These are phyloP conservation scores for Pseudogymnoascus sp. DNA, from an alignment of 2,329 filamentous ascomycete species.

Conservation along the genomic window DNA sequence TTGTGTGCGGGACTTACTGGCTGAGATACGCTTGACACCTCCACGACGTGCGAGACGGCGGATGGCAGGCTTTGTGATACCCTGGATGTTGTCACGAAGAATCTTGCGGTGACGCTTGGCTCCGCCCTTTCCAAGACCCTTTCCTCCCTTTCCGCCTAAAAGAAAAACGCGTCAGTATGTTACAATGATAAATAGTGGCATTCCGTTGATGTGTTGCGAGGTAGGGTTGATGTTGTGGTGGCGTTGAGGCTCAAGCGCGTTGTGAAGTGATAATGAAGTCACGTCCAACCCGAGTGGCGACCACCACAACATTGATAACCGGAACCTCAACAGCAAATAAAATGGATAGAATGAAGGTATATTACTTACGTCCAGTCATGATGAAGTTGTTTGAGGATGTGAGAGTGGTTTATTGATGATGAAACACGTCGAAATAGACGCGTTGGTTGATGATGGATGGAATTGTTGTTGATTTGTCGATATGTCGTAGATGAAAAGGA, in stretches of 20 bases:
- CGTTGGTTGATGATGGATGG: constrained; percentile 24
- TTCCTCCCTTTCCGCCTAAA: constrained; percentile 86
- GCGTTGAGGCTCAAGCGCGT: constrained; percentile 15
- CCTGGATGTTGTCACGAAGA: constrained; percentile 98
- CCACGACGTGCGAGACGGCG: constrained; percentile 97
- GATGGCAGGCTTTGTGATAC: constrained; percentile 98
- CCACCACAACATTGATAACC: constrained; percentile 18
- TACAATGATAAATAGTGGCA: constrained; percentile 12
- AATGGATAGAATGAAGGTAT: constrained; percentile 16
- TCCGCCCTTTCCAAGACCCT: constrained; percentile 96
- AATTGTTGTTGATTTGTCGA: constrained; percentile 18
- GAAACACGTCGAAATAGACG: constrained; percentile 26
- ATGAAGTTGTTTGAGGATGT: constrained; percentile 34
- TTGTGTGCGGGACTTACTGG: constrained; percentile 49
- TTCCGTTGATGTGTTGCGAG: constrained; percentile 15
- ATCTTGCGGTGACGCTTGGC: constrained; percentile 99
- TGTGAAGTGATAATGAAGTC: constrained; percentile 13
- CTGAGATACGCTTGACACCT: constrained; percentile 99
- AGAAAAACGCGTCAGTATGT: constrained; percentile 37
- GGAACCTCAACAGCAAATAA: constrained; percentile 13
- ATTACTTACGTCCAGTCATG: constrained; percentile 66
- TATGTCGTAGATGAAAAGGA: constrained; percentile 17
- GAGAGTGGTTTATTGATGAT: constrained; percentile 29
- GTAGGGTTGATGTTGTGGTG: constrained; percentile 16
- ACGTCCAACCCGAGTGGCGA: constrained; percentile 16